phyloP scores from a whole-genome alignment of 495 filamentous ascomycete species.

The Hypoxylon lienhwacheense region DNA sequence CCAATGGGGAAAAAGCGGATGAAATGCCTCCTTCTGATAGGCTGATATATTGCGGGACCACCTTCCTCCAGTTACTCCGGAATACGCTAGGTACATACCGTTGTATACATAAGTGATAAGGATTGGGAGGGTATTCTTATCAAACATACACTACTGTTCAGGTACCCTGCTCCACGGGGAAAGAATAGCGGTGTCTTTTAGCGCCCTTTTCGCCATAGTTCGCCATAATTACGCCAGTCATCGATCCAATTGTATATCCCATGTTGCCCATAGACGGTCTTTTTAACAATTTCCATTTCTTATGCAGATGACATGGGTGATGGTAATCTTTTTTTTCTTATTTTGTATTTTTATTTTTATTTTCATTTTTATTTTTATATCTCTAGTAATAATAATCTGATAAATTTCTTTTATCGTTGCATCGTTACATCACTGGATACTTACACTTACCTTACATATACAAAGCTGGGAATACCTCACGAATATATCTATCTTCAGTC shows the following conservation, averaged over 20 bases:
- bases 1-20: slow-evolving; percentile 19
- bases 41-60: neutral
- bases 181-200: slow-evolving; percentile 29
- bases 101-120: no score
- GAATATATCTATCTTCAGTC: slow-evolving; percentile 5
- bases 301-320: no score
- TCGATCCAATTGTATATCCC: slow-evolving; percentile 26
- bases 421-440: neutral
- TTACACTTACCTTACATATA: neutral
- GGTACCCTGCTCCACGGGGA: slow-evolving; percentile 26
- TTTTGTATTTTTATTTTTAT: no score
- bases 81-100: no score
- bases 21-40: slow-evolving; percentile 7
- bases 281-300: slow-evolving; percentile 1
- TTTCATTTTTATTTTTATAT: no score
- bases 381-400: no score
- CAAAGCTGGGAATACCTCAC: neutral
- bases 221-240: slow-evolving; percentile 31
- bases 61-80: no score
- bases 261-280: slow-evolving; percentile 15
- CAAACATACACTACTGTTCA: no score
- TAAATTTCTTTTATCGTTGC: neutral
- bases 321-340: no score
- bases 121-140: slow-evolving; percentile 28
- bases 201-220: slow-evolving; percentile 31